Evolutionary conservation across 495 filamentous ascomycete genomes (phyloP).

Genomic region (Aspergillus affinis): DNA sequence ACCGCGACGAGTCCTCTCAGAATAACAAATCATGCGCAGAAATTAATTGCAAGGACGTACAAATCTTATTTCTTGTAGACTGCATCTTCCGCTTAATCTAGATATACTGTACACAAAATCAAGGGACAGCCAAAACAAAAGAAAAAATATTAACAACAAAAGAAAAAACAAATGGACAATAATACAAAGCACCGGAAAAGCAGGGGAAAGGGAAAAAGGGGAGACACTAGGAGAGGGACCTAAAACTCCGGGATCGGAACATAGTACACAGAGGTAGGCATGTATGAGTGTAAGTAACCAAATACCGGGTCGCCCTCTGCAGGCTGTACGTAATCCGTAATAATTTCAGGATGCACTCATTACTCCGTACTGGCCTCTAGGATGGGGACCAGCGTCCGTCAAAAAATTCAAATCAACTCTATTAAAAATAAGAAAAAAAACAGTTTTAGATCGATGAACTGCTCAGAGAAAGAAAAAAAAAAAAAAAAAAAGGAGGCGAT

Average conservation of each 20-base stretch:
- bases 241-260: conserved; percentile 35
- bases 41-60: background rate
- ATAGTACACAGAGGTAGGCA: conserved; percentile 4
- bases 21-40: background rate
- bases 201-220: conserved; percentile 16
- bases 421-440: background rate
- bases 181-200: conserved; percentile 19
- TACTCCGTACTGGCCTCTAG: background rate
- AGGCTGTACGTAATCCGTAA: conserved; percentile 20
- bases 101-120: background rate
- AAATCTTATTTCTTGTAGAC: background rate
- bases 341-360: background rate
- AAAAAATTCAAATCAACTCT: conserved; percentile 10
- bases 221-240: conserved; percentile 8
- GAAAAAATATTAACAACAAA: conserved; percentile 27
- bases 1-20: background rate
- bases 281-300: conserved; percentile 5
- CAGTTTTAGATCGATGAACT: background rate
- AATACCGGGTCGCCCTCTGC: conserved; percentile 8
- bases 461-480: background rate
- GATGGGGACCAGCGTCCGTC: background rate
- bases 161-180: background rate
- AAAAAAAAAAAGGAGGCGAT: conserved; percentile 14
- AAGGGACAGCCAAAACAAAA: conserved; percentile 4
- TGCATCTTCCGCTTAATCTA: background rate